Evolutionary conservation across 345 rosid species (phyloP), one percentile per base, ranked within the genome.

Genomic region (Excoecaria agallocha): DNA sequence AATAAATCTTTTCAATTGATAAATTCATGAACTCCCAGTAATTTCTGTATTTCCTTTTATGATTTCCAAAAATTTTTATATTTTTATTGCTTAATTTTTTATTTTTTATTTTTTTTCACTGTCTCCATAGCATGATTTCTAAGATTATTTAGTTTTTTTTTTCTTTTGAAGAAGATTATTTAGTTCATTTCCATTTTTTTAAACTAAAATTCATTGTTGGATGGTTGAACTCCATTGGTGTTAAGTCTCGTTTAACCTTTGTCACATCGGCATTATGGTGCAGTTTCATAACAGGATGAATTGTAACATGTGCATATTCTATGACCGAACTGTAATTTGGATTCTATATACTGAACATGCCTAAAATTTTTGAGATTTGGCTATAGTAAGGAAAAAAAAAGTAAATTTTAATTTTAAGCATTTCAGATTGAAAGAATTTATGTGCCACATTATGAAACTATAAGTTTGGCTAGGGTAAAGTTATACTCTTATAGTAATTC

Each of bases 401-500:
- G 52, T 45, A 12, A 45, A n/a, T 8, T 43, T 66, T 66, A 45
- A 43, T 66, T 12, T 66, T 45, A 19, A 43, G 17, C 51, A 45
- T 66, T 20, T 37, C n/a, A n/a, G 49, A 64, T 20, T 5, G 12
- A 22, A 25, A 58, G 15, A 24, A 24, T 58, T 24, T 37, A 2
- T 13, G n/a, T 39, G 48, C 68, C 25, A 17, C 68, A 63, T 63
- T 3, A 39, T 64, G 49, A 43, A 43, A 66, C 30, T 43, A n/a
- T 43, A 66, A 48, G 45, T 38, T 46, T 5, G 43, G 56, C 37
- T 79, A 25, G 54, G 67, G 19, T 10, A 37, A 39, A 57, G 24
- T 71, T 77, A 66, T 74, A 39, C 74, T 22, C 51, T 60, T 38
- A 37, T 25, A 16, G 43, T 65, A 41, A 45, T 73, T 37, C 20